These are phyloP conservation scores for Viola pubescens DNA, from an alignment of 441 rosid species.

Conservation along the genomic window DNA sequence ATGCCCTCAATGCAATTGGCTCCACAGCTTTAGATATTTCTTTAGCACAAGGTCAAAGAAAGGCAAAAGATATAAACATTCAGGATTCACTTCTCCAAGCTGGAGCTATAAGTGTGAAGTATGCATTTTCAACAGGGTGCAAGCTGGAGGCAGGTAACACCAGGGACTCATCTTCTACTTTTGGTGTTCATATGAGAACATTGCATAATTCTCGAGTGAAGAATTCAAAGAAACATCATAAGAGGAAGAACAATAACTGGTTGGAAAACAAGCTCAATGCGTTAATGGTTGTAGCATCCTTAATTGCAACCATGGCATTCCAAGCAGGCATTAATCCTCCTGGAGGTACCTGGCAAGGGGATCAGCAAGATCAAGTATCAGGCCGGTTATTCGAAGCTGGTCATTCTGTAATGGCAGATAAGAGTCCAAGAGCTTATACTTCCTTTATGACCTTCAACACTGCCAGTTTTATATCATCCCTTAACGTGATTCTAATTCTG, in stretches of 20 bases:
- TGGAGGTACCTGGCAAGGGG: constrained; percentile 22
- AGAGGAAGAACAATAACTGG: constrained; percentile 4
- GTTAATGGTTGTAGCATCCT: constrained; percentile 26
- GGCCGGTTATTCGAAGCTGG: constrained; percentile 5
- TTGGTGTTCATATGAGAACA: background rate
- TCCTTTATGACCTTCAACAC: constrained; percentile 10
- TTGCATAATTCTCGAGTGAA: background rate
- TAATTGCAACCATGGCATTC: constrained; percentile 25
- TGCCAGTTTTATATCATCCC: constrained; percentile 16
- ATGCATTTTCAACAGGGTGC: background rate
- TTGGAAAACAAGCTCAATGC: constrained; percentile 12
- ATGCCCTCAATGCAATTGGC: constrained; percentile 25
- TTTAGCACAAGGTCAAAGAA: constrained; percentile 11
- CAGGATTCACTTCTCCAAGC: constrained; percentile 10
- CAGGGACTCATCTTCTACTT: background rate
- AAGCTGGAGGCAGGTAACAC: background rate
- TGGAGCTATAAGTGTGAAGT: constrained; percentile 2
- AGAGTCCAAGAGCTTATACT: background rate
- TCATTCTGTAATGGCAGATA: constrained; percentile 11
- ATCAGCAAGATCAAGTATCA: background rate
- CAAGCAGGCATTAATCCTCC: constrained; percentile 21
- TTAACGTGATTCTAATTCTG: constrained; percentile 21
- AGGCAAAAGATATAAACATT: constrained; percentile 17
- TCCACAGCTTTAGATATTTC: constrained; percentile 21
- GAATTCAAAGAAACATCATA: background rate